A percentile compares a stretch with the other conserved stretches of the same genome.
Evolutionary conservation across 23 red algal genomes (phyloP).

Genomic region (Agarophyton chilense): DNA sequence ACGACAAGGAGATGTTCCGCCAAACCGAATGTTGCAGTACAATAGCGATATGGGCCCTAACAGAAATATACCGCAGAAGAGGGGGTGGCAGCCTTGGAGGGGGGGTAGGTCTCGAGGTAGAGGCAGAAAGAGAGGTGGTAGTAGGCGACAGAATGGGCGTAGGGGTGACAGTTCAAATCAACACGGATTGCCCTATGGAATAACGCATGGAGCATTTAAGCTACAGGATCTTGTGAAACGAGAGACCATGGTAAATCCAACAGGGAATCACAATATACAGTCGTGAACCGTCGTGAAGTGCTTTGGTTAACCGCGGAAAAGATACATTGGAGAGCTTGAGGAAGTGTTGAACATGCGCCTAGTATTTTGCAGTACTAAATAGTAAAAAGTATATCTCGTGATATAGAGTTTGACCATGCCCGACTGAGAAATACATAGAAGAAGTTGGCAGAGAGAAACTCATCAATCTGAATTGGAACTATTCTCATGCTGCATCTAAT

Average conservation of each 20-base stretch:
- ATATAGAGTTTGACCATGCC: no score
- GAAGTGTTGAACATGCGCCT: no score
- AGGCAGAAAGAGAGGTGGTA: background rate
- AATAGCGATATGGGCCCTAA: background rate
- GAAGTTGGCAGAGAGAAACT: no score
- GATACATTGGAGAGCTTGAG: no score
- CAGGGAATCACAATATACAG: no score
- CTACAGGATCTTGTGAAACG: background rate
- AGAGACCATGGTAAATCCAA: background rate
- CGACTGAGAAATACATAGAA: no score
- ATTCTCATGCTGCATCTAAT: no score
- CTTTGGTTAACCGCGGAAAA: no score
- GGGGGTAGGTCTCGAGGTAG: background rate
- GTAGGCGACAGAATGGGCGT: background rate
- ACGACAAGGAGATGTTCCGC: background rate
- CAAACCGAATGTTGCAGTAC: background rate
- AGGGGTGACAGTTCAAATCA: background rate
- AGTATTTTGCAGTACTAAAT: no score
- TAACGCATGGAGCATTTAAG: background rate
- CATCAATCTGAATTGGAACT: no score
- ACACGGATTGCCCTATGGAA: background rate
- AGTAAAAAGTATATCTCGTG: no score
- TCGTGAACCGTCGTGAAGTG: no score
- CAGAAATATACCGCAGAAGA: background rate
- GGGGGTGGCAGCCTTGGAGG: constrained; percentile 3